A percentile compares a stretch with the other conserved stretches of the same genome.
phyloP scores from a whole-genome alignment of 2,329 filamentous ascomycete genomes.

The Herpotrichia juniperi region DNA sequence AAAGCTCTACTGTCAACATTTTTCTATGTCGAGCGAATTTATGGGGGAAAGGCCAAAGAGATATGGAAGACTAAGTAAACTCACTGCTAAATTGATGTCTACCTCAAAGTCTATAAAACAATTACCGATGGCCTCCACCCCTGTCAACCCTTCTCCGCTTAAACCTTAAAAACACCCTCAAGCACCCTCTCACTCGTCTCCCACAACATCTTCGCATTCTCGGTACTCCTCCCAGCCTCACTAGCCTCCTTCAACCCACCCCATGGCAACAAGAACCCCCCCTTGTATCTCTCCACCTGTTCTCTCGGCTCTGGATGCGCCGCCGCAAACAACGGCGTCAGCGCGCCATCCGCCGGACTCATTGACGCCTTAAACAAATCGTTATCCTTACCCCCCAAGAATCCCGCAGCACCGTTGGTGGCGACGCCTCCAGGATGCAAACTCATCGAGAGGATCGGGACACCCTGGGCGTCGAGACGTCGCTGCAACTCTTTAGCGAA shows the following conservation, averaged over 20 bases:
- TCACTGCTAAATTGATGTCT: no score
- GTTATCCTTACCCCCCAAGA: constrained; percentile 5
- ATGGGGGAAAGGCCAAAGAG: background rate
- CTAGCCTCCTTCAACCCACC: constrained; percentile 3
- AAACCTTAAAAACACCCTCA: background rate
- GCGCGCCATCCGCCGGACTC: constrained; percentile 11
- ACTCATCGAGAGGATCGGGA: constrained; percentile 14
- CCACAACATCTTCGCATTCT: constrained; percentile 12
- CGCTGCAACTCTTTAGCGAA: constrained; percentile 49
- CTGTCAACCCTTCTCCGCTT: background rate
- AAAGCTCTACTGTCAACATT: background rate
- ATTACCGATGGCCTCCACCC: no score
- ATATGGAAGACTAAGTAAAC: background rate
- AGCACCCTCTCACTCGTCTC: constrained; percentile 12
- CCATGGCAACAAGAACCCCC: constrained; percentile 13
- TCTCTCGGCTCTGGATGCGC: constrained; percentile 13
- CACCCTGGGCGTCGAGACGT: constrained; percentile 14
- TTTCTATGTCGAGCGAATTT: background rate
- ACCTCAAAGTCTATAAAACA: background rate
- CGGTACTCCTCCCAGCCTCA: constrained; percentile 3
- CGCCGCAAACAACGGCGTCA: constrained; percentile 18
- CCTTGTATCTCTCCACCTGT: constrained; percentile 7
- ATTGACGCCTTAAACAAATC: background rate
- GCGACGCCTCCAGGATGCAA: constrained; percentile 14
- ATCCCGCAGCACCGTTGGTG: constrained; percentile 7